A percentile compares a stretch with the other conserved stretches of the same genome.
phyloP scores from a whole-genome alignment of 371 early-diverging fungal species.

The Massospora cicadina region DNA sequence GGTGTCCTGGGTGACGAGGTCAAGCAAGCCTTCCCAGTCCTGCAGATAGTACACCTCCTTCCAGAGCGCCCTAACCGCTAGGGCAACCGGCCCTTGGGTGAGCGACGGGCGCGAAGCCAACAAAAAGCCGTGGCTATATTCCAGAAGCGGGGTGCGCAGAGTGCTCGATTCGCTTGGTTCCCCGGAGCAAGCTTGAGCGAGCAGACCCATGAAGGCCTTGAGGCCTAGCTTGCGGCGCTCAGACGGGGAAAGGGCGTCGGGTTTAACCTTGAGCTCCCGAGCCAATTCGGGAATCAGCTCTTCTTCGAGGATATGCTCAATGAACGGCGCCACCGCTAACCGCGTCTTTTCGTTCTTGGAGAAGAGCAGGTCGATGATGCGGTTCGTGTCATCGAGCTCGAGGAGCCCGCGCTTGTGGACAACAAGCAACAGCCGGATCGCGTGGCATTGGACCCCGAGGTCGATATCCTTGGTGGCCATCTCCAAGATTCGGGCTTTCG shows the following conservation, averaged over 20 bases:
- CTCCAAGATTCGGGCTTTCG: slow-evolving; percentile 53
- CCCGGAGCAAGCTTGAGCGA: not conserved
- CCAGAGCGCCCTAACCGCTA: not conserved
- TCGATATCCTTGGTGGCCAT: slow-evolving; percentile 70
- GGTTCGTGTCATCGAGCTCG: slow-evolving; percentile 18
- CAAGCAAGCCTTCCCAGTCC: not conserved
- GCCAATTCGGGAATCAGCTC: not conserved
- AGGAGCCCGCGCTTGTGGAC: slow-evolving; percentile 24
- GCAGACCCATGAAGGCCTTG: not conserved
- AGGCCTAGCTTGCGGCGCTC: not conserved
- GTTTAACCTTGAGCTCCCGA: not conserved
- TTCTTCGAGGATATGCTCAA: not conserved
- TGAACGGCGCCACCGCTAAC: slow-evolving; percentile 19
- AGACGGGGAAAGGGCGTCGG: not conserved
- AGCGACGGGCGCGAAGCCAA: not conserved
- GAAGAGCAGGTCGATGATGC: slow-evolving; percentile 20
- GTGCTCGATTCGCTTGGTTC: not conserved
- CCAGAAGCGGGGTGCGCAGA: not conserved
- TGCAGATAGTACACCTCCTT: not conserved
- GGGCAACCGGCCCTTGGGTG: not conserved
- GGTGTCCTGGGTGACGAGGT: not conserved
- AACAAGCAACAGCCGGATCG: slow-evolving; percentile 35
- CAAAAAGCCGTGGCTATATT: not conserved
- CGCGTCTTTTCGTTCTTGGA: slow-evolving; percentile 17
- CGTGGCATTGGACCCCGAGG: slow-evolving; percentile 34